Conservation (phyloP, 2,329 filamentous ascomycete genomes). For the Exophiala xenobiotica region DNA sequence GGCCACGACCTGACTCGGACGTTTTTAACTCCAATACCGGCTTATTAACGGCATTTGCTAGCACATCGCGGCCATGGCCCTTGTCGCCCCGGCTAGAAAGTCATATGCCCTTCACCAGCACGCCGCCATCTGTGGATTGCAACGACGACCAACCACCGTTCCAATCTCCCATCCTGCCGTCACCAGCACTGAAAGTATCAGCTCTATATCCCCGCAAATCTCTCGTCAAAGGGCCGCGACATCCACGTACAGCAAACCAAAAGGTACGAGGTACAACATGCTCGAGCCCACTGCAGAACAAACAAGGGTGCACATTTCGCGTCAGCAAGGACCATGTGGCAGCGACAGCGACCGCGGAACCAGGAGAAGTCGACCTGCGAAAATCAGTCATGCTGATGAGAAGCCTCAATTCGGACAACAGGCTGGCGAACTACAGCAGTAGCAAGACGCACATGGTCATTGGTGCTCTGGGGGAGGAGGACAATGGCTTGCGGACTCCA, state of each 20-base stretch:
- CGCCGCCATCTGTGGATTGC: conserved; percentile 17
- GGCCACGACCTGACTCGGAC: conserved; percentile 19
- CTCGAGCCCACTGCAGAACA: conserved; percentile 25
- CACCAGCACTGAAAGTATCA: conserved; percentile 14
- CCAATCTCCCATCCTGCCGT: conserved; percentile 21
- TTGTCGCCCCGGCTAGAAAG: conserved; percentile 1
- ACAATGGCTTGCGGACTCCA: conserved; percentile 4
- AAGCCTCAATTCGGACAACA: conserved; percentile 29
- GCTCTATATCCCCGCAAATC: conserved; percentile 19
- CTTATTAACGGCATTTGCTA: neutral
- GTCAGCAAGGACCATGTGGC: conserved; percentile 19
- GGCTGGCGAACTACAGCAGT: conserved; percentile 20
- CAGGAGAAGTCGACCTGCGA: conserved; percentile 35
- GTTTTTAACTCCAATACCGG: conserved; percentile 8
- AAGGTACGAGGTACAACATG: conserved; percentile 16
- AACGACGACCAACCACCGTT: conserved; percentile 3
- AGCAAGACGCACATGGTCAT: neutral
- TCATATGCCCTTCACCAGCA: conserved; percentile 1
- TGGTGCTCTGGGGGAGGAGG: neutral
- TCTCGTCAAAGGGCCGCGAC: conserved; percentile 24
- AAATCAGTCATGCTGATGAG: conserved; percentile 35
- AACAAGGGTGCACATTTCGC: conserved; percentile 1
- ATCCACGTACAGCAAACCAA: conserved; percentile 26
- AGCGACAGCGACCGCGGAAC: no score
- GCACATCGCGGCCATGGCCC: conserved; percentile 12